A percentile compares a stretch with the other conserved stretches of the same genome.
Conservation (phyloP, 176 grass and related monocot species). For the Triticum dicoccoides region DNA sequence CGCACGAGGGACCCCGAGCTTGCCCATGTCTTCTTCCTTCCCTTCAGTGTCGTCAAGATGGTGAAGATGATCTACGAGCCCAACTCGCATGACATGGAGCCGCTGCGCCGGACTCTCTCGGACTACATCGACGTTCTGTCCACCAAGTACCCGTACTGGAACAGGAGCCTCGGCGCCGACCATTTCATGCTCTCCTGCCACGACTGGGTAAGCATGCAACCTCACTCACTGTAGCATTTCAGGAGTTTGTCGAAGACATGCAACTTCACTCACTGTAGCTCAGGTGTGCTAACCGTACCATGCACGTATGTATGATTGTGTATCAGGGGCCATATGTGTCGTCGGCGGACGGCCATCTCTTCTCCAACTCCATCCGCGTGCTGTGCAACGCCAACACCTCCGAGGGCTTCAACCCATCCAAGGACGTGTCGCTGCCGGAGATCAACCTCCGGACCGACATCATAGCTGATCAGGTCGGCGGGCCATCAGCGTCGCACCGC, state of each 20-base stretch:
- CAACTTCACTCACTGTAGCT: background rate
- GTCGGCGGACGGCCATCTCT: slow-evolving; percentile 34
- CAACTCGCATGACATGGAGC: slow-evolving; percentile 44
- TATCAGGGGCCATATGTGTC: slow-evolving; percentile 72
- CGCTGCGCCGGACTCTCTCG: slow-evolving; percentile 45
- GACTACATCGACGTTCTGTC: slow-evolving; percentile 70
- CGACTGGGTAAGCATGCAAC: slow-evolving; percentile 65
- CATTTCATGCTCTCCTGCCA: slow-evolving; percentile 99
- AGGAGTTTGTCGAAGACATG: background rate
- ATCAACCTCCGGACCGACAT: slow-evolving; percentile 66
- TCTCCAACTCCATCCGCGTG: slow-evolving; percentile 65
- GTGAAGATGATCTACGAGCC: slow-evolving; percentile 68
- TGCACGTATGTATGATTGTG: background rate
- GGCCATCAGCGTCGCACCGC: slow-evolving; percentile 56
- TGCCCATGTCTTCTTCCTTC: slow-evolving; percentile 80
- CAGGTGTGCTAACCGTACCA: background rate
- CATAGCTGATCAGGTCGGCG: slow-evolving; percentile 45
- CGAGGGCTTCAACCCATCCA: slow-evolving; percentile 72
- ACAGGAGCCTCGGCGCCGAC: slow-evolving; percentile 69
- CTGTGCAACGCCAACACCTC: slow-evolving; percentile 95
- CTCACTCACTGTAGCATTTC: background rate
- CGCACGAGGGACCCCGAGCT: slow-evolving; percentile 47
- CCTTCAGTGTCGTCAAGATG: slow-evolving; percentile 92
- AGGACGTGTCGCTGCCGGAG: slow-evolving; percentile 73
- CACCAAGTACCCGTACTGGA: slow-evolving; percentile 71